These are phyloP conservation scores for Nakazawaea ishiwadae DNA, from an alignment of 805 yeast genomes.

Conservation along the genomic window DNA sequence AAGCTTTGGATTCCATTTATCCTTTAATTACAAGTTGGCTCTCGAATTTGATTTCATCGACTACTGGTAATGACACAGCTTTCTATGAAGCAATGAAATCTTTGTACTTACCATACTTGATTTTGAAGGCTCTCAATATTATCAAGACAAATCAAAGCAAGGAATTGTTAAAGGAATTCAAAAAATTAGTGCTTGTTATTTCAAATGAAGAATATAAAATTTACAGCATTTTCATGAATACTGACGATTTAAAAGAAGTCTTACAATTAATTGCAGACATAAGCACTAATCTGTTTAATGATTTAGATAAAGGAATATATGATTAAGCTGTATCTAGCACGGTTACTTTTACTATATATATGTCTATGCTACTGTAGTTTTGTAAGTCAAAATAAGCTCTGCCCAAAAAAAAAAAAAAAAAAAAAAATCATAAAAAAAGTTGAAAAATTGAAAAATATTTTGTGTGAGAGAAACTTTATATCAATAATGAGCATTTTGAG, in stretches of 20 bases:
- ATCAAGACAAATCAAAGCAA: slow-evolving; percentile 29
- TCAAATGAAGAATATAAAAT: slow-evolving; percentile 64
- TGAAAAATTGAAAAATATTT: not conserved
- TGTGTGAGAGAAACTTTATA: not conserved
- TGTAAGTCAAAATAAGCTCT: too few species aligned
- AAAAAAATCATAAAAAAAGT: not conserved
- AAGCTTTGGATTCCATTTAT: slow-evolving; percentile 26
- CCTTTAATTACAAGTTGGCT: slow-evolving; percentile 33
- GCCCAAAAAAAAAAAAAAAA: not conserved
- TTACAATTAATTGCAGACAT: slow-evolving; percentile 49
- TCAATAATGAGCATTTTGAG: slow-evolving; percentile 1
- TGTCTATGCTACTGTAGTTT: too few species aligned
- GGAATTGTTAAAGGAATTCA: slow-evolving; percentile 38
- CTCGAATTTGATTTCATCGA: slow-evolving; percentile 22
- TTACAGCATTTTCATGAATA: slow-evolving; percentile 53
- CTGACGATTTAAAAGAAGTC: slow-evolving; percentile 54
- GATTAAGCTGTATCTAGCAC: slow-evolving; percentile 15
- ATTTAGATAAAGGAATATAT: slow-evolving; percentile 35
- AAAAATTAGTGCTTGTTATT: slow-evolving; percentile 48
- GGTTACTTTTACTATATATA: too few species aligned
- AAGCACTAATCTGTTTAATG: slow-evolving; percentile 34
- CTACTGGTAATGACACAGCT: slow-evolving; percentile 22
- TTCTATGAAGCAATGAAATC: slow-evolving; percentile 53
- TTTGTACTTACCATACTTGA: slow-evolving; percentile 66
- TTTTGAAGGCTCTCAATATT: slow-evolving; percentile 62